Evolutionary conservation across 768 basidiomycete species (phyloP).

Genomic region (Candolleomyces eurysporus): DNA sequence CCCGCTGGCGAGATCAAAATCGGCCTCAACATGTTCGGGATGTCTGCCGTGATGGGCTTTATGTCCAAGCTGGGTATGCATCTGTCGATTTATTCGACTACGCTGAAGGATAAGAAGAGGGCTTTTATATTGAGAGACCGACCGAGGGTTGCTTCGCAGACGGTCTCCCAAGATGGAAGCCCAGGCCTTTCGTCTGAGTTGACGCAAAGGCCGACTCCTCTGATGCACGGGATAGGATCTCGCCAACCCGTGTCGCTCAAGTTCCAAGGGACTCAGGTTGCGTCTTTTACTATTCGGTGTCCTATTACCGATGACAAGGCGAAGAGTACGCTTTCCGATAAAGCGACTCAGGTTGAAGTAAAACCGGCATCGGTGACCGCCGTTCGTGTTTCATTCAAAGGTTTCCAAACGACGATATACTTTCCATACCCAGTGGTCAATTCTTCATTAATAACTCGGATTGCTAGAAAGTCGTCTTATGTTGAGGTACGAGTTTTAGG

Average conservation of each 20-base stretch:
- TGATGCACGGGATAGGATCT: neutral
- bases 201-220: no score
- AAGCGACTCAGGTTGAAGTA: neutral
- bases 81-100: slow-evolving; percentile 25
- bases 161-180: slow-evolving; percentile 8
- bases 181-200: neutral
- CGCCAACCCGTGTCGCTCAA: neutral
- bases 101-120: slow-evolving; percentile 23
- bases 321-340: neutral
- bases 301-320: neutral
- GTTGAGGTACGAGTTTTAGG: slow-evolving; percentile 34
- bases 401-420: neutral
- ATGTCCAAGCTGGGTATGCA: slow-evolving; percentile 22
- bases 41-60: slow-evolving; percentile 10
- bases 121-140: slow-evolving; percentile 28
- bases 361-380: neutral
- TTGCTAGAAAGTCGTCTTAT: slow-evolving; percentile 56
- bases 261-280: neutral
- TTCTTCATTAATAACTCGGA: slow-evolving; percentile 22
- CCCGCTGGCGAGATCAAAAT: slow-evolving; percentile 17
- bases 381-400: neutral
- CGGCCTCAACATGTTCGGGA: slow-evolving; percentile 25
- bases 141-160: slow-evolving; percentile 12
- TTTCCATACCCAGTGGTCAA: neutral
- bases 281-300: neutral